Evolutionary conservation across 768 basidiomycete genomes (phyloP), one percentile per base, ranked within the genome.

Genomic region (Kwoniella bestiolae): DNA sequence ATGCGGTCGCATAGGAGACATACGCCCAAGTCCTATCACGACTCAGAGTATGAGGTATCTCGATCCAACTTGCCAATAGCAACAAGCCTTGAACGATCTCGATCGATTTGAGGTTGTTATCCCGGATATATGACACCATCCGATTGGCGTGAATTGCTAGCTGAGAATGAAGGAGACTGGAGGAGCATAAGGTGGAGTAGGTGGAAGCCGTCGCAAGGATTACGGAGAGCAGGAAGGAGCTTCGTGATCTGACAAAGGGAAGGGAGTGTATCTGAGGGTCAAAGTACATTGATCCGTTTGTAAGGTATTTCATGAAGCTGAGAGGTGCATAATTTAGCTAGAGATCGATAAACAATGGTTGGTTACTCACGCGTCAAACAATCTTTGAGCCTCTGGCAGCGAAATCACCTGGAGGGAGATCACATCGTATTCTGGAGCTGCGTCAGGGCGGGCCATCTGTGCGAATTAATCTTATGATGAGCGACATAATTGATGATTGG

Each of bases 251-350:
- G 57, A 66, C 47, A 29, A 60, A 56, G 3, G 44, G 28, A 3
- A 66, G 59, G 5, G 65, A 60, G 26, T 66, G 65, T 9, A 66
- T 34, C 23, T 59, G 58, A 11, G 57, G 65, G 21, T 66, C 65
- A 34, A 66, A 47, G 25, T 66, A 56, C 52, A 60, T 60, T 23
- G 65, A 66, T 11, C 65, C 65, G 58, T 66, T 66, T 18, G 65
- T 66, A 25, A 66, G 28, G 44, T 46, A 25, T 3, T 21, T 44
- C 65, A 66, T 66, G 41, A 66, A 66, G 31, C 65, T 66, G 25
- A 18, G n/a, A n/a, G n/a, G n/a, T n/a, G n/a, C n/a, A n/a, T n/a
- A n/a, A n/a, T n/a, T n/a, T n/a, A n/a, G n/a, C n/a, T n/a, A n/a
- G n/a, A n/a, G n/a, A n/a, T n/a, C n/a, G n/a, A n/a, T n/a, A n/a